Base-by-base conservation (phyloP, 1,139 yeast species). In the Kluyveromyces sp. region DNA sequence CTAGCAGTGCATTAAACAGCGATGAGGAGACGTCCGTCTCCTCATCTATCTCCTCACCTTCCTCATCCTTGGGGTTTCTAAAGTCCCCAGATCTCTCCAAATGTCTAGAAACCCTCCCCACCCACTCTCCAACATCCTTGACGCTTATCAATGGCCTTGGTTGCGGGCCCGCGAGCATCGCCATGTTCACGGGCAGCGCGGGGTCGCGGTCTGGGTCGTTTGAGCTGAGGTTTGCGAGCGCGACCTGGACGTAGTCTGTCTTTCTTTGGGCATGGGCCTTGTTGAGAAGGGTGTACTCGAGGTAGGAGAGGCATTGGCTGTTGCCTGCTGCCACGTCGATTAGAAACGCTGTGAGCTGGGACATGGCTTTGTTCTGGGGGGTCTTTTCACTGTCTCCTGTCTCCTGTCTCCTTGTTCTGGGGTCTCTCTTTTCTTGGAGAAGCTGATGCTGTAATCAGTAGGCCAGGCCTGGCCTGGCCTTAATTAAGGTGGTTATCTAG, bases 21-120 rank as follows among this genome's bases (percentile, higher is more conserved):
- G 30, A n/a, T n/a, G n/a, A n/a, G n/a, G n/a, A n/a, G n/a, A n/a
- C n/a, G n/a, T n/a, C n/a, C n/a, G n/a, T 30, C n/a, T 31, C 41
- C 27, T 38, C 39, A 69, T 61, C 48, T 59, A 56, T 38, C 64
- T 55, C 6, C 65, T 56, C 3, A 70, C 69, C 25, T 64, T 57
- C 3, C 60, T 50, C 26, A 70, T 48, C n/a, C 65, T 67, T 33
- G 54, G 60, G 21, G 53, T 50, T 51, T 58, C 50, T 3, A 36
- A 28, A 37, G 28, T 35, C 28, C 34, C 34, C 34, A 6, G 26
- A 41, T 25, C 7, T 10, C 26, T 15, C 27, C 3, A 41, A 27
- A n/a, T n/a, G n/a, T n/a, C n/a, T n/a, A n/a, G n/a, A n/a, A n/a
- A n/a, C n/a, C n/a, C n/a, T n/a, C n/a, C n/a, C n/a, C n/a, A n/a